Base-by-base conservation (phyloP, 176 grass and related monocot genomes). In the sorghum (Sorghum bicolor) region DNA sequence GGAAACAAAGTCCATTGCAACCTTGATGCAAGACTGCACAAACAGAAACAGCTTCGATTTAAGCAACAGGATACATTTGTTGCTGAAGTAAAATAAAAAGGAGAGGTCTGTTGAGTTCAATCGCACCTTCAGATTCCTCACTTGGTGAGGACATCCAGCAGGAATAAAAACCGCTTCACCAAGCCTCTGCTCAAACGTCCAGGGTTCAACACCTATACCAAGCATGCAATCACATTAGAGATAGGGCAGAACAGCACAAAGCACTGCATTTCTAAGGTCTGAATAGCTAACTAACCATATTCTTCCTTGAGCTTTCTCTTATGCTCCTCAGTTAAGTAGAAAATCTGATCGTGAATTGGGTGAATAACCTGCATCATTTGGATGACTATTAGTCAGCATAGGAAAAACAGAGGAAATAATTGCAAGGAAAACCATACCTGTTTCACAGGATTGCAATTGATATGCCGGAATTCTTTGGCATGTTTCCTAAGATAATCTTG, bases 81-180 rank as follows among this genome's bases (percentile, higher is more conserved):
- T 61, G 20, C 52, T 20, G 53, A 24, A 82, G 28, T 52, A 12
- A 72, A 45, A 67, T 24, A 28, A 50, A 30, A 20, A 32, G 7
- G 34, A 19, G 53, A 79, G 20, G 34, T 39, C 36, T 26, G 0
- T 65, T 12, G 17, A 31, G 13, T 61, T 82, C 33, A 19, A 34
- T 30, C 79, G 57, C 61, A 97, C 92, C 95, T 97, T 91, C 40
- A 97, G 67, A 73, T 97, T 97, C 75, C 95, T 89, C 15, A 97
- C 95, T 89, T 97, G 95, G 74, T 97, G 95, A 30, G 95, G 84
- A 79, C 95, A 97, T 45, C 95, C 92, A 47, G 92, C 95, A 45
- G 95, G 92, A 64, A 98, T 91, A 43, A 97, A 87, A 30, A 97
- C 90, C 0, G 95, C 95, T 39, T 97, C 92, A 17, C 95, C 95